These are phyloP conservation scores for Termitomyces sp. DNA, from an alignment of 768 basidiomycete genomes.

Conservation along the genomic window DNA sequence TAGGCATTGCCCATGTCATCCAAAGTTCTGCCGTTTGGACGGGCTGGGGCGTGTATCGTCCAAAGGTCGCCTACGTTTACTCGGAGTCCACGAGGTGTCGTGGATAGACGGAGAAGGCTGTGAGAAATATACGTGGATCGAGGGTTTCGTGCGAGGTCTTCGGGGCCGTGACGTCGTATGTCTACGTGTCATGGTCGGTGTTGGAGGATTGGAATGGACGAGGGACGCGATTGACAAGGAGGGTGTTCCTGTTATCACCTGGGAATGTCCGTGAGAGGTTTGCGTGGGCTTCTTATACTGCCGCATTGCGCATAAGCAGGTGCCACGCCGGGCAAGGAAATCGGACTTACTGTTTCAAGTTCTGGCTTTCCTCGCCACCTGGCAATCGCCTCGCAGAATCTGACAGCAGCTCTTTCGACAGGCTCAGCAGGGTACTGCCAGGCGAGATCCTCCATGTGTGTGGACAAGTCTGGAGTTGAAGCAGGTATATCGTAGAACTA, in stretches of 20 bases:
- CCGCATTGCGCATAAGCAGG: slow-evolving; percentile 20
- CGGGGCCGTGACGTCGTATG: slow-evolving; percentile 12
- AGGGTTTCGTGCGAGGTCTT: slow-evolving; percentile 27
- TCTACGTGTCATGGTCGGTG: slow-evolving; percentile 37
- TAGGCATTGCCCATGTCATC: slow-evolving; percentile 6
- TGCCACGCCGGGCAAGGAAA: slow-evolving; percentile 14
- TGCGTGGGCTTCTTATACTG: slow-evolving; percentile 51
- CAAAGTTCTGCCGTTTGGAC: slow-evolving; percentile 14
- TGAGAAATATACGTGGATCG: slow-evolving; percentile 43
- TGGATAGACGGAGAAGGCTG: slow-evolving; percentile 17
- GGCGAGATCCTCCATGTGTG: slow-evolving; percentile 75
- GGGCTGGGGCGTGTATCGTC: slow-evolving; percentile 14
- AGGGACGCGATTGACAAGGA: slow-evolving; percentile 60
- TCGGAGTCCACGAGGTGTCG: slow-evolving; percentile 16
- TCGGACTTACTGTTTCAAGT: slow-evolving; percentile 57
- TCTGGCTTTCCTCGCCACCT: slow-evolving; percentile 85
- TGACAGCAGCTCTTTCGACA: slow-evolving; percentile 69
- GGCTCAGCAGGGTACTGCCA: slow-evolving; percentile 81
- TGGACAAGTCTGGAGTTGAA: slow-evolving; percentile 67
- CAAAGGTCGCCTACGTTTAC: slow-evolving; percentile 19
- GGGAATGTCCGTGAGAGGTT: slow-evolving; percentile 21
- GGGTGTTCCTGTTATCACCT: slow-evolving; percentile 26
- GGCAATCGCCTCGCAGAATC: slow-evolving; percentile 79
- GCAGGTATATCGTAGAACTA: slow-evolving; percentile 77
- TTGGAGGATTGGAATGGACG: slow-evolving; percentile 66